Evolutionary conservation across 129 eudicot genomes (phyloP), one percentile per base, ranked within the genome.

Genomic region (Saussurea involucrata): DNA sequence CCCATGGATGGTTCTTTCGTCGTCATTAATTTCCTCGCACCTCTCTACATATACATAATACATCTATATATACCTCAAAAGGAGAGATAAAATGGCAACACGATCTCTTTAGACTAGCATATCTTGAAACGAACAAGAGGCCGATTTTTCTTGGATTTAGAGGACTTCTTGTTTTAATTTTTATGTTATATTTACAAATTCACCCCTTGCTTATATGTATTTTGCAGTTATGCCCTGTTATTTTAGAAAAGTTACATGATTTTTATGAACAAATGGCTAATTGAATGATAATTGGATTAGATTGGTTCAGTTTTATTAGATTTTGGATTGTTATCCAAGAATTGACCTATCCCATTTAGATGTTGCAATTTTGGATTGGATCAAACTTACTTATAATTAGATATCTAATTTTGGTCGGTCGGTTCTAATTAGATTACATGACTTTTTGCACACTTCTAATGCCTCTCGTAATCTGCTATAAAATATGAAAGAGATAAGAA

Each of bases 1-100:
- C 72, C 44, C 8, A 37, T 42, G 11, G 53, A 13, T 63, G 53
- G 24, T 34, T 83, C 76, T 63, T 69, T 68, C 24, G 80, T 42
- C 87, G 80, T 82, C 36, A 33, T 68, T 34, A 67, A 42, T 55
- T 18, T 13, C 42, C 70, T 34, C 20, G 66, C 13, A 10, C 31
- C 21, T 24, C 70, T 28, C 33, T 6, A 60, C 37, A 49, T 63
- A 34, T 61, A 53, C 15, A 12, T 42, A 28, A 69, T 15, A n/a
- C 49, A 53, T 53, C 44, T 34, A 36, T 15, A 49, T 49, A 5
- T 49, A 49, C 49, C 49, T 11, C 49, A 5, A 53, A 15, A 11
- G 17, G 61, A 53, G 22, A 53, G 20, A 53, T 49, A 17, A 53
- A 53, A 53, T 53, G 61, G 61, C 6, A 53, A 53, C 9, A 4